Evolutionary conservation across 225 moss, liverwort and hornwort species (phyloP).

Genomic region (Polytrichum commune): DNA sequence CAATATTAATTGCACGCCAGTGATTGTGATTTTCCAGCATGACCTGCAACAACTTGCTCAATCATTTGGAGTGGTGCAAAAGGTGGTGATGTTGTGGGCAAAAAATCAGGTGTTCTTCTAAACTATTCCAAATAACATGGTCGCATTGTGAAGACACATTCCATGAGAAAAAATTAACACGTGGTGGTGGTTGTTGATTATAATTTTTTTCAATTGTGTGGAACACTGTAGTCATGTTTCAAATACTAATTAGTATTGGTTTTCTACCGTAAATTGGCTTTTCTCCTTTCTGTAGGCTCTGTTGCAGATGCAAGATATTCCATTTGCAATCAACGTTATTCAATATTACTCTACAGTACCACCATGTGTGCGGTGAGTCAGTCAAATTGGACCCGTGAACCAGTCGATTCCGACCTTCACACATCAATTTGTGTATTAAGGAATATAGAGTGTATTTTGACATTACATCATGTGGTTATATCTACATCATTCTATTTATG

Average conservation of each 20-base stretch:
- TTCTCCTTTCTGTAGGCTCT: constrained; percentile 60
- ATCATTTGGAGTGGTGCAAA: constrained; percentile 94
- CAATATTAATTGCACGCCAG: too few species aligned
- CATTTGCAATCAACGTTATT: constrained; percentile 88
- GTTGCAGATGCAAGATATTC: constrained; percentile 92
- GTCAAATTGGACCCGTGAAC: not conserved
- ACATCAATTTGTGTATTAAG: too few species aligned
- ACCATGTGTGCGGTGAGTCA: constrained; percentile 80
- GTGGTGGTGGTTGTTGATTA: too few species aligned
- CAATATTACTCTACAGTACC: constrained; percentile 92
- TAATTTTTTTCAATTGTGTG: too few species aligned
- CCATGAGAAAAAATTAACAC: too few species aligned
- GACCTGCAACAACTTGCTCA: constrained; percentile 94
- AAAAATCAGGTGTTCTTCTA: constrained; percentile 72
- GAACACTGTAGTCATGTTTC: too few species aligned
- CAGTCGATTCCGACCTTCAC: too few species aligned
- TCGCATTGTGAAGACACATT: too few species aligned
- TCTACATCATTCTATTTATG: not conserved
- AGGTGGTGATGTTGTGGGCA: constrained; percentile 94
- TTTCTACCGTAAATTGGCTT: too few species aligned
- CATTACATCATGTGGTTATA: not conserved
- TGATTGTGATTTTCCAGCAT: constrained; percentile 39
- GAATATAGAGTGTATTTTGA: too few species aligned
- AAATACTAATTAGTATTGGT: too few species aligned
- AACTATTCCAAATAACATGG: too few species aligned